Percentiles rank a stretch among this genome's conserved stretches.
These are phyloP conservation scores for Helianthus annuus DNA, from an alignment of 129 eudicot species.

Conservation along the genomic window DNA sequence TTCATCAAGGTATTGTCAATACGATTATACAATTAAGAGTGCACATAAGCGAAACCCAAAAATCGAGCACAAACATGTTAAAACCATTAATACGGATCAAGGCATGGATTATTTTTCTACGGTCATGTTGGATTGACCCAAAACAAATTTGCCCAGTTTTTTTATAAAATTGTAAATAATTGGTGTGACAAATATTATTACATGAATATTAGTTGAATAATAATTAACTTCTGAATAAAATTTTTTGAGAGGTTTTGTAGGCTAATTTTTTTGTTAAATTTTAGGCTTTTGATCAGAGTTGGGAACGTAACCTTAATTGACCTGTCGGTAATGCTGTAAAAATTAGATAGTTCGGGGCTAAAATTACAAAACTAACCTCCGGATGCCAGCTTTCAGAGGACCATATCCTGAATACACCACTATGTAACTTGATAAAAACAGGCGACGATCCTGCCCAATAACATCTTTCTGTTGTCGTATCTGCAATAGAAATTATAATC, in stretches of 20 bases:
- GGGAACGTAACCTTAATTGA: background rate
- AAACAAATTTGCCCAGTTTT: background rate
- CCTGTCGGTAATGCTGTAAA: background rate
- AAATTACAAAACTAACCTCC: constrained; percentile 47
- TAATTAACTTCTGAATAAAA: background rate
- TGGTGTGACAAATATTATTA: background rate
- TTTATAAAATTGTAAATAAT: background rate
- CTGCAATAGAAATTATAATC: constrained; percentile 39
- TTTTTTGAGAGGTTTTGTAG: background rate
- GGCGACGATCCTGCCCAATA: constrained; percentile 51
- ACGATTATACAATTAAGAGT: background rate
- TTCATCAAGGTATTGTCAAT: background rate
- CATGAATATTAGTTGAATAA: background rate
- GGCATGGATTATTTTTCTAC: background rate
- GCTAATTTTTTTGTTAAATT: background rate
- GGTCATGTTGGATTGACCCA: background rate
- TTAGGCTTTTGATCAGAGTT: background rate
- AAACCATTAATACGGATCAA: background rate
- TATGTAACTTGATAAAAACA: constrained; percentile 69
- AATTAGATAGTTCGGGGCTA: background rate
- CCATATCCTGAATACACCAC: constrained; percentile 78
- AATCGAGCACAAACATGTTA: too few relatives aligned
- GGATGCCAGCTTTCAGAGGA: constrained; percentile 68
- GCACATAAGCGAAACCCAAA: background rate
- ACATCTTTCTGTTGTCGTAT: constrained; percentile 84